A percentile compares a stretch with the other conserved stretches of the same genome.
These are phyloP conservation scores for Ceratobasidium sp. DNA, from an alignment of 1,284 basidiomycete species.

Conservation along the genomic window DNA sequence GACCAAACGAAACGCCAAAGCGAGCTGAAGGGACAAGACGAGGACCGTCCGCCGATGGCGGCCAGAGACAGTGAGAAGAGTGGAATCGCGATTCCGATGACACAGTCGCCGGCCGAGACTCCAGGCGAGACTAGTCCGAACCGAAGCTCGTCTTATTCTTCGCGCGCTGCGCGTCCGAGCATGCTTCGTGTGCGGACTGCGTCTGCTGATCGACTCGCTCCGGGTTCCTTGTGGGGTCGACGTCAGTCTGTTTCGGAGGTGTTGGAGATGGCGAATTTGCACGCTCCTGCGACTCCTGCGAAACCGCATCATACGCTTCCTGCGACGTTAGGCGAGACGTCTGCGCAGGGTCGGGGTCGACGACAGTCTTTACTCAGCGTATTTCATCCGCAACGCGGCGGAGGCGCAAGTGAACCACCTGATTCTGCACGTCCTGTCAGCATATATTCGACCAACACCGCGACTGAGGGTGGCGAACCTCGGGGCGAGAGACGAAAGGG, in stretches of 20 bases:
- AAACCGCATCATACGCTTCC: neutral
- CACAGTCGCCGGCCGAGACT: conserved; percentile 15
- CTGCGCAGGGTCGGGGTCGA: neutral
- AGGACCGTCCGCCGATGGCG: neutral
- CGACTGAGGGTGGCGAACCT: conserved; percentile 4
- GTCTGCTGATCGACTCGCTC: neutral
- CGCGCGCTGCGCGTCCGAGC: conserved; percentile 26
- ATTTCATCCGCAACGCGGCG: conserved; percentile 1
- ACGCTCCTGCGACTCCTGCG: too few species aligned
- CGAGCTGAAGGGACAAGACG: neutral
- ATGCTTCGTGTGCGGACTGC: conserved; percentile 23
- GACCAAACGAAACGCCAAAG: neutral
- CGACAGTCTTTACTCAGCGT: conserved; percentile 22
- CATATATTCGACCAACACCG: conserved; percentile 25
- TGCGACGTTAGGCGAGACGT: neutral
- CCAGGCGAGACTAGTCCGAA: conserved; percentile 9
- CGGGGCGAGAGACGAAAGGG: conserved; percentile 5
- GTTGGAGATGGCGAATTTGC: conserved; percentile 21
- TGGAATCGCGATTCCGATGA: conserved; percentile 6
- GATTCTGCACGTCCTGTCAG: conserved; percentile 8
- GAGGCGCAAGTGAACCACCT: neutral
- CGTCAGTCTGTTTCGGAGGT: conserved; percentile 22
- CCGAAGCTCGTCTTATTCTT: conserved; percentile 10
- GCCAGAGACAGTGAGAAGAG: conserved; percentile 26
- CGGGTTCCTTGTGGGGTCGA: neutral